Conservation (phyloP, 1,284 basidiomycete genomes). For the Cystobasidium slooffiae region DNA sequence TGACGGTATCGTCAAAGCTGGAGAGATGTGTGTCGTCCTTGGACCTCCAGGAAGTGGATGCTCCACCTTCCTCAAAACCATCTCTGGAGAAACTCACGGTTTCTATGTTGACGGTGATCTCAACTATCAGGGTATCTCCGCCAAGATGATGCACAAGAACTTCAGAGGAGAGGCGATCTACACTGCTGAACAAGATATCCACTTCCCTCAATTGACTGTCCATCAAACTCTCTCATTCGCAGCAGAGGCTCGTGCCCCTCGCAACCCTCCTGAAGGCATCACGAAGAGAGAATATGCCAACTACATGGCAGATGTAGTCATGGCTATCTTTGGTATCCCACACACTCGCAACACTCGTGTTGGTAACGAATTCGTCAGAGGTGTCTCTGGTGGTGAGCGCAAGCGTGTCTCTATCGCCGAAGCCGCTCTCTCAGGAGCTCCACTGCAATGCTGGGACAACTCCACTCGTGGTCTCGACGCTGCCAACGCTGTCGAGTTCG, state of each 20-base stretch:
- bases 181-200: constrained; percentile 77
- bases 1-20: constrained; percentile 64
- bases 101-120: constrained; percentile 61
- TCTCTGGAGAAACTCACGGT: constrained; percentile 63
- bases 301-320: constrained; percentile 48
- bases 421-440: constrained; percentile 45
- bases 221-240: constrained; percentile 65
- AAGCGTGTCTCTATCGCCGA: constrained; percentile 65
- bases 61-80: constrained; percentile 63
- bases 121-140: constrained; percentile 62
- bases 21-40: constrained; percentile 65
- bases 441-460: constrained; percentile 62
- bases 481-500: constrained; percentile 79
- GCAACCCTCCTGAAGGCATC: constrained; percentile 42
- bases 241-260: constrained; percentile 44
- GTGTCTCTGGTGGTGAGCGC: constrained; percentile 64
- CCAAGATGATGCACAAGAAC: constrained; percentile 40
- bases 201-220: constrained; percentile 65
- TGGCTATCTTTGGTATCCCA: constrained; percentile 53
- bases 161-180: constrained; percentile 50
- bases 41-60: constrained; percentile 73
- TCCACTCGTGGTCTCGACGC: constrained; percentile 66
- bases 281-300: constrained; percentile 43
- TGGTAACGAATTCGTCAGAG: constrained; percentile 64
- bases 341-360: constrained; percentile 66